Conservation (phyloP, 306 rosid species). For the Citrullus amarus region DNA sequence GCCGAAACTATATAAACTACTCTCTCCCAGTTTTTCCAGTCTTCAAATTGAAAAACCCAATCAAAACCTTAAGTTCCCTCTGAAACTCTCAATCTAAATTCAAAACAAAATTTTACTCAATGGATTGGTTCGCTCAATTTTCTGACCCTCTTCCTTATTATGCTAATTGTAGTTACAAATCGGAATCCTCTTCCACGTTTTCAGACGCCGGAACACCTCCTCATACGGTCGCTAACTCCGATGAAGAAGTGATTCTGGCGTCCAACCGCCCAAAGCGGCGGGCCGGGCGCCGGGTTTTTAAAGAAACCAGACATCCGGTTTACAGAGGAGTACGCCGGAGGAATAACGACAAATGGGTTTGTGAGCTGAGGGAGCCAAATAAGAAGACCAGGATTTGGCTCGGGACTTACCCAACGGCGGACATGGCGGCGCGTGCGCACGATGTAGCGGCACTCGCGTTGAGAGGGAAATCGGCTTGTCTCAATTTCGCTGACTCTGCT, state of each 20-base stretch:
- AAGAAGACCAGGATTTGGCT: slow-evolving; percentile 62
- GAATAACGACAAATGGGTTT: slow-evolving; percentile 76
- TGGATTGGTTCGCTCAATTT: slow-evolving; percentile 10
- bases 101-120: neutral
- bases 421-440: slow-evolving; percentile 88
- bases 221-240: neutral
- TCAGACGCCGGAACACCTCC: slow-evolving; percentile 15
- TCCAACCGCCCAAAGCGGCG: slow-evolving; percentile 50
- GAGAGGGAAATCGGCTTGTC: slow-evolving; percentile 49
- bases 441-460: slow-evolving; percentile 66
- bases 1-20: neutral
- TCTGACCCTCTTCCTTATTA: slow-evolving; percentile 8
- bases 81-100: neutral
- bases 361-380: slow-evolving; percentile 66
- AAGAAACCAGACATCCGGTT: slow-evolving; percentile 78
- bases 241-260: slow-evolving; percentile 43
- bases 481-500: slow-evolving; percentile 63
- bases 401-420: slow-evolving; percentile 62
- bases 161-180: neutral
- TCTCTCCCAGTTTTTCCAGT: neutral
- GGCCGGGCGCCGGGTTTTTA: slow-evolving; percentile 53
- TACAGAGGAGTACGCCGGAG: slow-evolving; percentile 60
- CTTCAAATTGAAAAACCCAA: neutral
- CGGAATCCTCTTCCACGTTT: slow-evolving; percentile 1
- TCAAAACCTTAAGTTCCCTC: neutral